A percentile compares a stretch with the other conserved stretches of the same genome.
These are phyloP conservation scores for Diplodia scrobiculata DNA, from an alignment of 2,329 filamentous ascomycete species.

Conservation along the genomic window DNA sequence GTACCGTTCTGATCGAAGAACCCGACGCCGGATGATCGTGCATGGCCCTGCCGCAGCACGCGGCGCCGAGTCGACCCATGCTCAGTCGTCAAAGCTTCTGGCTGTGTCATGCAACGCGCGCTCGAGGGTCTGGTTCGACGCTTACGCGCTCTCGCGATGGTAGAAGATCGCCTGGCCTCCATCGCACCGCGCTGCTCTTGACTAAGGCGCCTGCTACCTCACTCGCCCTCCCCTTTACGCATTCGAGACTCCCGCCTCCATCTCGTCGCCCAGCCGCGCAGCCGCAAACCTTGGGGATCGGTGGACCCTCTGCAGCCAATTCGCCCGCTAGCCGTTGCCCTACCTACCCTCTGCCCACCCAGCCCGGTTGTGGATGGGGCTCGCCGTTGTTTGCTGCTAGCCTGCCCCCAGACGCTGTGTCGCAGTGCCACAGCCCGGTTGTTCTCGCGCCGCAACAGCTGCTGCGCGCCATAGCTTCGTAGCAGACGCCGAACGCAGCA, in stretches of 20 bases:
- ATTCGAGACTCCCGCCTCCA: constrained; percentile 7
- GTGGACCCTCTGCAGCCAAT: constrained; percentile 27
- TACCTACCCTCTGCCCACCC: constrained; percentile 5
- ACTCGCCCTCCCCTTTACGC: constrained; percentile 23
- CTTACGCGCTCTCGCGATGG: constrained; percentile 25
- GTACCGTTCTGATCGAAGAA: constrained; percentile 12
- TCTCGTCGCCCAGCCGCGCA: constrained; percentile 1
- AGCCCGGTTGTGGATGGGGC: background rate
- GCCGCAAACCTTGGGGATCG: constrained; percentile 21
- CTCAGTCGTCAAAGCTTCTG: constrained; percentile 21
- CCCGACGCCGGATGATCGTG: constrained; percentile 23
- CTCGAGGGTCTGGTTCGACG: constrained; percentile 24
- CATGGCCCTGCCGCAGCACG: constrained; percentile 20
- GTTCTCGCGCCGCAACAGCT: constrained; percentile 24
- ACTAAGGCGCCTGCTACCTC: constrained; percentile 22
- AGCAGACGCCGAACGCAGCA: constrained; percentile 16
- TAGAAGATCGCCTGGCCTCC: constrained; percentile 24
- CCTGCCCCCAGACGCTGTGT: constrained; percentile 17
- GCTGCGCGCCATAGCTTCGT: constrained; percentile 14
- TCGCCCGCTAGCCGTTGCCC: constrained; percentile 10
- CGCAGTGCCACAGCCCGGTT: constrained; percentile 20
- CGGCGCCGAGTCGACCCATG: constrained; percentile 26
- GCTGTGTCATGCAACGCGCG: constrained; percentile 26
- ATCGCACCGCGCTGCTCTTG: constrained; percentile 24
- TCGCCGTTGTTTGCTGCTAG: constrained; percentile 25